These are phyloP conservation scores for Cnidoscolus chayamansa DNA, from an alignment of 441 rosid species.

Conservation along the genomic window DNA sequence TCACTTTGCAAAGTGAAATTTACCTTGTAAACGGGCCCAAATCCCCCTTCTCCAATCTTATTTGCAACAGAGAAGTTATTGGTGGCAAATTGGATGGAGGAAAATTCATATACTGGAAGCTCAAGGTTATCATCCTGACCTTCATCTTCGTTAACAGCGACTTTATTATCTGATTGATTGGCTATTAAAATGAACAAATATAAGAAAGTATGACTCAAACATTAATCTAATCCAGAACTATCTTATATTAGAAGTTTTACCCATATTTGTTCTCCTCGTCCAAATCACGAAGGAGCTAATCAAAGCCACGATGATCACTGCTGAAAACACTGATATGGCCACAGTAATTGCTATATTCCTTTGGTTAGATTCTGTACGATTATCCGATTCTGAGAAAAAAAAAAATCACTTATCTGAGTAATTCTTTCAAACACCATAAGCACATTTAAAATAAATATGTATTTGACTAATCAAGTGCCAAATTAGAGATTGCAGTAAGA, in stretches of 20 bases:
- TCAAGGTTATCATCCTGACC: slow-evolving; percentile 8
- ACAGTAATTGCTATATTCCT: slow-evolving; percentile 20
- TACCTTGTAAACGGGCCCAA: slow-evolving; percentile 28
- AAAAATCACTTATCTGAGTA: neutral
- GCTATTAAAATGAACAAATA: neutral
- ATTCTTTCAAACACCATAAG: slow-evolving; percentile 3
- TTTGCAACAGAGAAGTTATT: slow-evolving; percentile 13
- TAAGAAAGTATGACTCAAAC: neutral
- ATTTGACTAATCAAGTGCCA: neutral
- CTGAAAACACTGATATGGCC: slow-evolving; percentile 25
- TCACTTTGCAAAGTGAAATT: neutral
- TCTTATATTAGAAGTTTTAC: slow-evolving; percentile 14
- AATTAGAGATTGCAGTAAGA: neutral
- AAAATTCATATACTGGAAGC: slow-evolving; percentile 14
- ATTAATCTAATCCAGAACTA: neutral
- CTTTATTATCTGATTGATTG: neutral
- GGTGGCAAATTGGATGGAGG: slow-evolving; percentile 14
- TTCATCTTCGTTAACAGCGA: slow-evolving; percentile 8
- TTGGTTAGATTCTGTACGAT: slow-evolving; percentile 8
- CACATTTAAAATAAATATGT: neutral
- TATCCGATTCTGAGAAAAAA: slow-evolving; percentile 5
- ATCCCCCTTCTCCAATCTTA: slow-evolving; percentile 25
- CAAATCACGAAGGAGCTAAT: slow-evolving; percentile 26
- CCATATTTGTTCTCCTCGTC: slow-evolving; percentile 18
- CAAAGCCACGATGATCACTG: slow-evolving; percentile 21